Evolutionary conservation across 768 basidiomycete genomes (phyloP), one percentile per base, ranked within the genome.

Genomic region (Psilocybe cyanescens): DNA sequence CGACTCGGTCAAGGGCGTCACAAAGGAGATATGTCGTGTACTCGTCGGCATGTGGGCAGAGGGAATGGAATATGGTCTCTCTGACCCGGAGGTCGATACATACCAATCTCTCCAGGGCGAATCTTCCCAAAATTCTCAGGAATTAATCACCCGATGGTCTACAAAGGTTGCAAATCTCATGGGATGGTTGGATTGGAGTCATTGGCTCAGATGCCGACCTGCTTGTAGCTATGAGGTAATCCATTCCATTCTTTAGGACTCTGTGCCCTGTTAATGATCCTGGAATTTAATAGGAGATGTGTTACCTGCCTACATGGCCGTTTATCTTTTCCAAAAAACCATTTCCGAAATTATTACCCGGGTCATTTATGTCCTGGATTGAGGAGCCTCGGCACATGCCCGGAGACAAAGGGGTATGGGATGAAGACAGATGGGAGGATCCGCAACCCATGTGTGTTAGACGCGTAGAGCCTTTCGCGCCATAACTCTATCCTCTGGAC

Each of bases 141-240:
- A 51, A 16, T 24, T 65, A 1, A 31, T 37, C 17, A 41, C 17
- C 24, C 33, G 47, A 11, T 85, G 84, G 84, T 64, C 55, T 5
- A 46, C 37, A 24, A 74, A 76, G 8, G 52, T 82, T 17, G 62
- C 72, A 4, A 62, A 47, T 1, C 66, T 86, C 24, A 81, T 85
- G 76, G 50, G 41, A 0, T 85, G 84, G 84, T 68, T 86, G 1
- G 84, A 81, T 61, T 86, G 85, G 84, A 76, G 71, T 45, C 68
- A 76, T 7, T 86, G 85, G 84, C 65, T 78, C 1, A 79, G 72
- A 46, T 86, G 85, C 54, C 70, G 68, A 1, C 83, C 84, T 33
- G 76, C 67, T 1, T 86, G 85, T 71, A 67, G 66, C 9, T 68
- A 71, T 31, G 79, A 84, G 73, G 84, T 84, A 56, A 37, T 24